Percentiles rank a stretch among this genome's conserved stretches.
phyloP scores from a whole-genome alignment of 305 asterid species.

The Solanum hybrid region DNA sequence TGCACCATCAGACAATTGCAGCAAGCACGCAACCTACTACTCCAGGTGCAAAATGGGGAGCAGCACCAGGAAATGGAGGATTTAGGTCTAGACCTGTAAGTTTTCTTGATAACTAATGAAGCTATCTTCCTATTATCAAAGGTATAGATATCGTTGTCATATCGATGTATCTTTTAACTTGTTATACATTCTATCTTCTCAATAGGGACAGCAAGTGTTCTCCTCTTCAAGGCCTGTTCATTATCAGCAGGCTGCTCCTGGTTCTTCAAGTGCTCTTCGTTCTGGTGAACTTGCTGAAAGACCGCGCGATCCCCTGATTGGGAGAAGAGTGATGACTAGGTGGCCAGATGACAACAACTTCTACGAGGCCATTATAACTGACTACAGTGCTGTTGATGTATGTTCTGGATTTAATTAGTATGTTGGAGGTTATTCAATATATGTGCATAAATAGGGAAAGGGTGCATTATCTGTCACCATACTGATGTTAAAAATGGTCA shows the following conservation, averaged over 20 bases:
- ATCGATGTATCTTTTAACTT: not conserved
- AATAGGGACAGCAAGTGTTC: conserved; percentile 47
- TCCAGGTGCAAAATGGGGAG: conserved; percentile 57
- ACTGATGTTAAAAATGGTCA: not conserved
- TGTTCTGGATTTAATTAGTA: conserved; percentile 14
- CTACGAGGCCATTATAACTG: conserved; percentile 78
- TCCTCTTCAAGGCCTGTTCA: conserved; percentile 39
- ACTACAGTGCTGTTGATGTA: conserved; percentile 72
- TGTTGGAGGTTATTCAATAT: conserved; percentile 2
- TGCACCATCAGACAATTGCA: conserved; percentile 52
- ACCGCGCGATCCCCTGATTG: conserved; percentile 46
- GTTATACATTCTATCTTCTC: conserved; percentile 9
- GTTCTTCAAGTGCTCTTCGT: conserved; percentile 41
- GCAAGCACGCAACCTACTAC: conserved; percentile 43
- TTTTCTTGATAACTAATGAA: conserved; percentile 7
- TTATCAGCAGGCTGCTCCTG: conserved; percentile 43
- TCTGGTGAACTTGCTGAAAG: conserved; percentile 44
- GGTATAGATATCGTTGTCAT: not conserved
- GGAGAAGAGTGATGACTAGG: conserved; percentile 89
- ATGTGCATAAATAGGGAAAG: not conserved
- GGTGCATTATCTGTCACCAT: not conserved
- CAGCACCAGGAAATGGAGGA: conserved; percentile 51
- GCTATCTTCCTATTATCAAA: not conserved
- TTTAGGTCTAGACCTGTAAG: conserved; percentile 60
- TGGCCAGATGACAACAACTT: conserved; percentile 93